These are phyloP conservation scores for Saturnispora saitoi DNA, from an alignment of 805 yeast species.

Conservation along the genomic window DNA sequence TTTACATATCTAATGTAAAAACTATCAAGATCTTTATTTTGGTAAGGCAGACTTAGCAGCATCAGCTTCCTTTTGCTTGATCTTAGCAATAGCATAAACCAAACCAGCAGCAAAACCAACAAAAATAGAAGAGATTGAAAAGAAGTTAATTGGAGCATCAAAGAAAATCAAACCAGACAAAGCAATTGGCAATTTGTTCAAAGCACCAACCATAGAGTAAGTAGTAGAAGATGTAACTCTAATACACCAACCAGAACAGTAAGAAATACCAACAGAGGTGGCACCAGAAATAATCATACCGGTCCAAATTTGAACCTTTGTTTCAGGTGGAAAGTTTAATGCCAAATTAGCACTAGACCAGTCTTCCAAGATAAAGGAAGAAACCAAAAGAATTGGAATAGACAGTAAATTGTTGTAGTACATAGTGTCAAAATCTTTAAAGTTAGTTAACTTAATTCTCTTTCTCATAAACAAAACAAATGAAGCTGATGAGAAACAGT, in stretches of 20 bases:
- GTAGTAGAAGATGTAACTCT: constrained; percentile 98
- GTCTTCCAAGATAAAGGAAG: constrained; percentile 79
- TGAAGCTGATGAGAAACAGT: constrained; percentile 90
- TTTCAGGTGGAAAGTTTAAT: constrained; percentile 67
- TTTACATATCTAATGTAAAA: neutral
- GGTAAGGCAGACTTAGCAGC: constrained; percentile 24
- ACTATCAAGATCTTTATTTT: constrained; percentile 17
- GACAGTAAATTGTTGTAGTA: constrained; percentile 93
- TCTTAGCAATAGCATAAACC: constrained; percentile 92
- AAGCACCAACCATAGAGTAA: constrained; percentile 98
- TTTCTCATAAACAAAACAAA: constrained; percentile 94
- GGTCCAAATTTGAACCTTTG: constrained; percentile 58
- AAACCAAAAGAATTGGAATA: constrained; percentile 73
- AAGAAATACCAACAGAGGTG: constrained; percentile 93
- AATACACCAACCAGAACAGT: constrained; percentile 99
- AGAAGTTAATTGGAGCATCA: constrained; percentile 90
- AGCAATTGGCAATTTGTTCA: constrained; percentile 96
- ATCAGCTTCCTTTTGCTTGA: constrained; percentile 59
- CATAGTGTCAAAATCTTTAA: constrained; percentile 97
- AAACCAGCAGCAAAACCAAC: constrained; percentile 94
- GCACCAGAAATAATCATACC: constrained; percentile 91
- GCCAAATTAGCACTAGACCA: constrained; percentile 80
- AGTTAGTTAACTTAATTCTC: constrained; percentile 93
- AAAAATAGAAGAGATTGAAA: constrained; percentile 79
- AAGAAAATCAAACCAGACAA: constrained; percentile 90